Evolutionary conservation across 2,329 filamentous ascomycete species (phyloP).

Genomic region (Waltergamsia citrina): DNA sequence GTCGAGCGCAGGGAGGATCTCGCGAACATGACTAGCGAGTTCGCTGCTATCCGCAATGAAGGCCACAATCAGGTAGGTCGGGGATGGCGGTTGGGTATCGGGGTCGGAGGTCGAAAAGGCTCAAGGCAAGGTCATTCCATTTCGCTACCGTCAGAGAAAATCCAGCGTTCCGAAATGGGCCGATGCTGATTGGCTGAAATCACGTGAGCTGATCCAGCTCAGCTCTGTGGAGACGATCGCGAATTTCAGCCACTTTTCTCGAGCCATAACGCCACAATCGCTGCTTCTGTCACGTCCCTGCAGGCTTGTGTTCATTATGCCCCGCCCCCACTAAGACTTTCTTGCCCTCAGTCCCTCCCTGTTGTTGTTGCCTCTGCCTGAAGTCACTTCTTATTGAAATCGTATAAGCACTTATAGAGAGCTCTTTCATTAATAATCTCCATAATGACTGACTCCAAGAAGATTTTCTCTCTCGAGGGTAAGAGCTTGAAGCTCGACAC

Average conservation of each 20-base stretch:
- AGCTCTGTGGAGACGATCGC: background rate
- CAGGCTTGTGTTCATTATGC: conserved; percentile 8
- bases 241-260: background rate
- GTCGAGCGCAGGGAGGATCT: conserved; percentile 83
- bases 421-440: conserved; percentile 4
- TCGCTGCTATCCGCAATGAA: conserved; percentile 25
- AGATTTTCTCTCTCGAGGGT: conserved; percentile 83
- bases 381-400: too few species aligned
- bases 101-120: conserved; percentile 27
- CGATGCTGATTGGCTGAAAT: conserved; percentile 28
- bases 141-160: conserved; percentile 23
- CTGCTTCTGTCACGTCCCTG: too few species aligned
- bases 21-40: conserved; percentile 72
- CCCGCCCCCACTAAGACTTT: conserved; percentile 18
- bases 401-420: too few species aligned
- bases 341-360: too few species aligned
- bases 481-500: conserved; percentile 89
- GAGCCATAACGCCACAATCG: too few species aligned
- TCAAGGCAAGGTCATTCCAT: conserved; percentile 24
- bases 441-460: conserved; percentile 29
- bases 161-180: conserved; percentile 33
- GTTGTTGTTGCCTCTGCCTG: too few species aligned
- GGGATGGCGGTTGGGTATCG: conserved; percentile 26
- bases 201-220: conserved; percentile 18
- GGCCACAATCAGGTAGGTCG: conserved; percentile 24